Evolutionary conservation across 495 filamentous ascomycete species (phyloP).

Genomic region (Penicillium pancosmium): DNA sequence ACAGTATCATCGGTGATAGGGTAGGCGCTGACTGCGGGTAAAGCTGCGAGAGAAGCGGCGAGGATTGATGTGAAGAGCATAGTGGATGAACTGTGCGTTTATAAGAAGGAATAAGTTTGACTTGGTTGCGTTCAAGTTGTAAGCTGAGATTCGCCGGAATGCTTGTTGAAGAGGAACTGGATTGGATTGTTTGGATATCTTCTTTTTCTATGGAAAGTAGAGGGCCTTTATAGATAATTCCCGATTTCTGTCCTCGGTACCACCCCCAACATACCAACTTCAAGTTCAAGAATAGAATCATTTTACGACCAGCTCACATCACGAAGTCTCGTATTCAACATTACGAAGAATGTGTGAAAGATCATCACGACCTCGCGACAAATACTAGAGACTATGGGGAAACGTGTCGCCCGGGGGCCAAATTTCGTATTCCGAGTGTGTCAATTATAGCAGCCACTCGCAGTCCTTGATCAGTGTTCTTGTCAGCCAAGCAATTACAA

Average conservation of each 20-base stretch:
- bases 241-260: no score
- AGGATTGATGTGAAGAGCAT: conserved; percentile 17
- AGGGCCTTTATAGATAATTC: no score
- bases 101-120: no score
- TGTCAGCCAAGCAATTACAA: not conserved
- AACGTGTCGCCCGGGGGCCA: not conserved
- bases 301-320: no score
- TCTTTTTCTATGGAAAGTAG: no score
- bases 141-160: no score
- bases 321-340: not conserved
- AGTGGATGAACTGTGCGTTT: not conserved
- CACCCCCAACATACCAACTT: no score
- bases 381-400: not conserved
- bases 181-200: no score
- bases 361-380: not conserved
- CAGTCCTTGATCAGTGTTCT: not conserved
- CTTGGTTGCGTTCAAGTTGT: no score
- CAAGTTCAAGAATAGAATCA: no score
- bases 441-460: not conserved
- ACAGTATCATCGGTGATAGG: conserved; percentile 16
- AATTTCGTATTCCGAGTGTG: not conserved
- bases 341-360: not conserved
- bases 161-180: no score
- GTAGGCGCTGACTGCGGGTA: conserved; percentile 17
- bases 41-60: conserved; percentile 9